Percentiles rank a stretch among this genome's conserved stretches.
Conservation (phyloP, 2,329 filamentous ascomycete genomes). For the Monilinia laxa region DNA sequence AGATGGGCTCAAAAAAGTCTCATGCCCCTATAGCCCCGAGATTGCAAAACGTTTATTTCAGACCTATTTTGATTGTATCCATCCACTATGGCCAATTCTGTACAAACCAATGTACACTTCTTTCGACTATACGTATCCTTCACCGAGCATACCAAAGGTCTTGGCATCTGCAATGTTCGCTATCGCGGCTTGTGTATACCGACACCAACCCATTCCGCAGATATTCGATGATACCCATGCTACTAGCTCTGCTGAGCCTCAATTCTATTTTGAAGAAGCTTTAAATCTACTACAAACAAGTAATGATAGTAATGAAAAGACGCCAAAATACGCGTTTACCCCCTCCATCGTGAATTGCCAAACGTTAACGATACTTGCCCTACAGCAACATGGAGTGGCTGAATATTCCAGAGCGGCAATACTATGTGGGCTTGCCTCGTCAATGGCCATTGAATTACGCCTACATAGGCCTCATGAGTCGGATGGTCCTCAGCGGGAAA, state of each 20-base stretch:
- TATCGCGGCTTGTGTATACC: slow-evolving; percentile 37
- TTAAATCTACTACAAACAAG: slow-evolving; percentile 31
- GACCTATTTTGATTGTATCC: slow-evolving; percentile 38
- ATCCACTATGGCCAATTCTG: slow-evolving; percentile 39
- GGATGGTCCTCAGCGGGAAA: slow-evolving; percentile 33
- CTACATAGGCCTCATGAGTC: slow-evolving; percentile 33
- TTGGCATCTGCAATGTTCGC: slow-evolving; percentile 37
- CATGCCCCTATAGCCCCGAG: slow-evolving; percentile 29
- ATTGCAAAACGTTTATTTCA: slow-evolving; percentile 36
- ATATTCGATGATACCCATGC: slow-evolving; percentile 26
- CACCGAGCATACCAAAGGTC: slow-evolving; percentile 32
- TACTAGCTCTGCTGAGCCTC: slow-evolving; percentile 11
- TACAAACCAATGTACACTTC: slow-evolving; percentile 39
- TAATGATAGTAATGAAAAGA: slow-evolving; percentile 18
- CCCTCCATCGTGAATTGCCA: slow-evolving; percentile 38
- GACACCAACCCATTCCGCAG: slow-evolving; percentile 26
- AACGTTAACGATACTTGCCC: slow-evolving; percentile 35
- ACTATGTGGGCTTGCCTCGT: slow-evolving; percentile 34
- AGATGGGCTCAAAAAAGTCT: neutral
- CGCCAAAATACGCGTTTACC: slow-evolving; percentile 30
- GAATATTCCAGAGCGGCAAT: slow-evolving; percentile 38
- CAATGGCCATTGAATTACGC: slow-evolving; percentile 39
- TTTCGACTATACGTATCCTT: slow-evolving; percentile 33
- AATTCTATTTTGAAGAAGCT: slow-evolving; percentile 27
- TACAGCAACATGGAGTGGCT: slow-evolving; percentile 39